phyloP scores from a whole-genome alignment of 2,329 filamentous ascomycete species.

The Penicillium italicum region DNA sequence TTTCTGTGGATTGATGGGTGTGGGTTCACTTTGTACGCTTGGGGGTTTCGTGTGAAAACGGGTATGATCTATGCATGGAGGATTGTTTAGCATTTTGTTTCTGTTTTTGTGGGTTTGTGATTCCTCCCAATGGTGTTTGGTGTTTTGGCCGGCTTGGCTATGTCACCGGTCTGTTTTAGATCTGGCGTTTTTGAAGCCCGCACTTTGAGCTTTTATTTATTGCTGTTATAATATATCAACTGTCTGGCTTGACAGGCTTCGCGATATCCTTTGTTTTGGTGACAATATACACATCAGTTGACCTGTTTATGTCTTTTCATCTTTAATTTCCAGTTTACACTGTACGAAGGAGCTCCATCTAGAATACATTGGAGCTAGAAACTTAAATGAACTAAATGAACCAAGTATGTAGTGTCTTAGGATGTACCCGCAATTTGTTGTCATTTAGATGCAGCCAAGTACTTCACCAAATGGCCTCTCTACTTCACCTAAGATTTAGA shows the following conservation, averaged over 20 bases:
- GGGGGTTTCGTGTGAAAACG: neutral
- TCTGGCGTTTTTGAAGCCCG: slow-evolving; percentile 5
- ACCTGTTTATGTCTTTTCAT: too few relatives aligned
- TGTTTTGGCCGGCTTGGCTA: slow-evolving; percentile 2
- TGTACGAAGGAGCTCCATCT: neutral
- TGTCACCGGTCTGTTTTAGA: slow-evolving; percentile 3
- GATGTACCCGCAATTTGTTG: neutral
- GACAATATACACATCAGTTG: too few relatives aligned
- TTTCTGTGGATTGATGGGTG: neutral
- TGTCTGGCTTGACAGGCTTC: neutral
- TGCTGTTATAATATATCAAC: neutral
- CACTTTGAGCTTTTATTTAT: neutral
- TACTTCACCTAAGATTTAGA: slow-evolving; percentile 65
- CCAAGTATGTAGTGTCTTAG: neutral
- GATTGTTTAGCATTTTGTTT: slow-evolving; percentile 8
- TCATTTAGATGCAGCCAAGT: neutral
- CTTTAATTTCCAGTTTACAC: neutral
- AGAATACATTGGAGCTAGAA: neutral
- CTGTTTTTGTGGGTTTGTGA: neutral
- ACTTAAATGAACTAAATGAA: neutral
- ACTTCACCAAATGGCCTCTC: neutral
- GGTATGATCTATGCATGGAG: slow-evolving; percentile 9
- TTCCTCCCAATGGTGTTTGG: slow-evolving; percentile 8
- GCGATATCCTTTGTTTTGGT: neutral
- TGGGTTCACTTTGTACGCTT: neutral